phyloP scores from a whole-genome alignment of 306 rosid species.

The Hippophae tibetana region DNA sequence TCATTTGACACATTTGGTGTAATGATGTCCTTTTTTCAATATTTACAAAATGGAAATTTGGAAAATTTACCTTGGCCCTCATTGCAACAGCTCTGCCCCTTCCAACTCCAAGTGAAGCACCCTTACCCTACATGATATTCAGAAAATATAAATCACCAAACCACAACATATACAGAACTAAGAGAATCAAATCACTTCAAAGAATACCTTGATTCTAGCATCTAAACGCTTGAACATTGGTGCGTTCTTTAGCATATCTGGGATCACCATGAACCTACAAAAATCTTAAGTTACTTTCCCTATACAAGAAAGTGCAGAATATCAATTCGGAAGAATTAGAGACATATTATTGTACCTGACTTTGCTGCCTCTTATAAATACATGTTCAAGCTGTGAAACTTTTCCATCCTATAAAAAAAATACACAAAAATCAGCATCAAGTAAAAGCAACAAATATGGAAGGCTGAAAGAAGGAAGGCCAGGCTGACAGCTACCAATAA shows the following conservation, averaged over 20 bases:
- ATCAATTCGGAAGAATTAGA: too few relatives aligned
- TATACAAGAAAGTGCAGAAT: too few relatives aligned
- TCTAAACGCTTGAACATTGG: conserved; percentile 98
- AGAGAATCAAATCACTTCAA: neutral
- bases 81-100: conserved; percentile 98
- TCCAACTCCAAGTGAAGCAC: conserved; percentile 97
- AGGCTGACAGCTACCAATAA: neutral
- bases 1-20: too few relatives aligned
- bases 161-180: neutral
- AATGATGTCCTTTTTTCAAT: neutral
- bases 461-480: too few relatives aligned
- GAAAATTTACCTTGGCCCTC: conserved; percentile 70
- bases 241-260: conserved; percentile 97
- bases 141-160: conserved; percentile 16
- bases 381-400: conserved; percentile 95
- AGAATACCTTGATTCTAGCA: conserved; percentile 79
- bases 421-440: neutral
- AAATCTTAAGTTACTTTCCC: conserved; percentile 4
- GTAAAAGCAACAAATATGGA: too few relatives aligned
- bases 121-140: conserved; percentile 69
- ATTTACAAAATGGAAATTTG: neutral
- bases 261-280: conserved; percentile 90
- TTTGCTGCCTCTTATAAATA: conserved; percentile 96
- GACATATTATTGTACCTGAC: conserved; percentile 48
- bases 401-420: conserved; percentile 64